Conservation (phyloP, 768 basidiomycete species). For the Gautieria morchelliformis region DNA sequence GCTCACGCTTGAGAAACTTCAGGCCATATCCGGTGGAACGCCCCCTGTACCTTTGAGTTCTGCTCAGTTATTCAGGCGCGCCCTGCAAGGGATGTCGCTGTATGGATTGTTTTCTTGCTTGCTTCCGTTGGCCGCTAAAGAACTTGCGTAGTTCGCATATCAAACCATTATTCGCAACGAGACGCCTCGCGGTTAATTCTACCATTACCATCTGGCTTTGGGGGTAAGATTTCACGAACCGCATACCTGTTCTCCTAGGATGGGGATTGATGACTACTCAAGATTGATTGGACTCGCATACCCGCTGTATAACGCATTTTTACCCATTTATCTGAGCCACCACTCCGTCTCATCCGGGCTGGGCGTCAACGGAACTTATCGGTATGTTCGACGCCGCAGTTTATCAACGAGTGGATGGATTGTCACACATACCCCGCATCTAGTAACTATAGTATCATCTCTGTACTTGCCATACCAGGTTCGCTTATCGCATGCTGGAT, state of each 20-base stretch:
- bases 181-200: slow-evolving; percentile 35
- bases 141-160: slow-evolving; percentile 32
- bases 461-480: slow-evolving; percentile 36
- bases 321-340: slow-evolving; percentile 35
- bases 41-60: slow-evolving; percentile 13
- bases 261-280: background rate
- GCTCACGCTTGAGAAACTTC: slow-evolving; percentile 37
- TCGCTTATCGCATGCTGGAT: slow-evolving; percentile 36
- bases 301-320: slow-evolving; percentile 43
- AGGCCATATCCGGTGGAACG: slow-evolving; percentile 18
- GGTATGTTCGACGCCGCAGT: slow-evolving; percentile 9
- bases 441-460: slow-evolving; percentile 38
- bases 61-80: slow-evolving; percentile 21
- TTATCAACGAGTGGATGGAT: slow-evolving; percentile 1
- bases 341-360: slow-evolving; percentile 16
- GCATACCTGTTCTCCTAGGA: background rate
- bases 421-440: background rate
- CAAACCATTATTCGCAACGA: slow-evolving; percentile 37
- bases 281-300: slow-evolving; percentile 44
- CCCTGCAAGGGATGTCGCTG: slow-evolving; percentile 33
- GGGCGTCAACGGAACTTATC: slow-evolving; percentile 26
- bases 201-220: slow-evolving; percentile 40
- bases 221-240: slow-evolving; percentile 27
- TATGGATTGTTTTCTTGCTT: slow-evolving; percentile 15
- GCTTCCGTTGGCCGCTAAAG: background rate